Conservation (phyloP, 306 rosid species). For the Citrullus colocynthis region DNA sequence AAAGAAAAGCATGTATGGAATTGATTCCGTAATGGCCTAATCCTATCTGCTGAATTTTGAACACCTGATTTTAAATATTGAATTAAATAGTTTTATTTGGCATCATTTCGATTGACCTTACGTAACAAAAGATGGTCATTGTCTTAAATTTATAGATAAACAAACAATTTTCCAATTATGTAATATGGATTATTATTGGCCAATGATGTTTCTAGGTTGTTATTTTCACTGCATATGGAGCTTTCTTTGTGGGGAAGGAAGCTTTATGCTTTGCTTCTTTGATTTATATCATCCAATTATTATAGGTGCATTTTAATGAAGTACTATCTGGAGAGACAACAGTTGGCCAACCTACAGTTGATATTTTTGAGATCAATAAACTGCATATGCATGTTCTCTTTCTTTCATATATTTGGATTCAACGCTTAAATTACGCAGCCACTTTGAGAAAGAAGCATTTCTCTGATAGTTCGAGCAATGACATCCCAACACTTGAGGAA, state of each 20-base stretch:
- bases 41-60: not conserved
- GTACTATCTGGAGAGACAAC: constrained; percentile 37
- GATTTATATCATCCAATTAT: constrained; percentile 2
- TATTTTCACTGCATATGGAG: not conserved
- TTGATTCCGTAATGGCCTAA: not conserved
- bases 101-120: not conserved
- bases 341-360: constrained; percentile 51
- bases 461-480: constrained; percentile 22
- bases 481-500: constrained; percentile 33
- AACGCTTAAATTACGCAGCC: constrained; percentile 45
- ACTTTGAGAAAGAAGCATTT: constrained; percentile 21
- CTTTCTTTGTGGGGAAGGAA: constrained; percentile 2
- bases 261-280: not conserved
- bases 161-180: not conserved
- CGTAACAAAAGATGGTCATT: not conserved
- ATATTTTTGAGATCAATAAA: constrained; percentile 75
- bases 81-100: not conserved
- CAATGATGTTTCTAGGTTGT: not conserved
- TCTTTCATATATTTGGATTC: constrained; percentile 84
- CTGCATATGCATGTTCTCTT: constrained; percentile 70
- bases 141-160: not conserved
- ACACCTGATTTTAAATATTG: not conserved
- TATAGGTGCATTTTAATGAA: constrained; percentile 55
- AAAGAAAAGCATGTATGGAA: not conserved
- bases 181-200: not conserved